Conservation (phyloP, 1,284 basidiomycete species). For the Pyrrhoderma noxium region DNA sequence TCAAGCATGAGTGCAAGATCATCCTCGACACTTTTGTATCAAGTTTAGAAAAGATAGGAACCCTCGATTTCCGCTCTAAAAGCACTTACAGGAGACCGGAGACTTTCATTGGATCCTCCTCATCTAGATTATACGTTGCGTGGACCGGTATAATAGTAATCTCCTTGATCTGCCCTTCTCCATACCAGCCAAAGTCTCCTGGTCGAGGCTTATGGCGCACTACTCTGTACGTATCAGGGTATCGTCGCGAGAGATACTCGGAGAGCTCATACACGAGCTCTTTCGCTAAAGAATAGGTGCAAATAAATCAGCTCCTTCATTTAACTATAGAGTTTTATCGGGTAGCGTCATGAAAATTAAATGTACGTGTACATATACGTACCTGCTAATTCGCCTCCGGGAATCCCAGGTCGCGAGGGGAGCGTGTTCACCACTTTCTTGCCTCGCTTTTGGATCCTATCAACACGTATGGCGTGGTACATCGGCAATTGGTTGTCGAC, state of each 20-base stretch:
- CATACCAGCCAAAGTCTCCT: constrained; percentile 43
- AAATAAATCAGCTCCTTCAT: not conserved
- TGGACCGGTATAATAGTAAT: constrained; percentile 48
- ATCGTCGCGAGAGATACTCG: constrained; percentile 56
- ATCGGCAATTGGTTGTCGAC: constrained; percentile 48
- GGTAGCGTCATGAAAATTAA: not conserved
- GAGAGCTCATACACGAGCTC: constrained; percentile 61
- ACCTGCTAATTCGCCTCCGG: constrained; percentile 51
- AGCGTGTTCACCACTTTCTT: constrained; percentile 43
- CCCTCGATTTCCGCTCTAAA: not conserved
- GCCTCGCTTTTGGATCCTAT: constrained; percentile 46
- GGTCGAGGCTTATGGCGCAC: constrained; percentile 31
- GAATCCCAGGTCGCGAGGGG: constrained; percentile 41
- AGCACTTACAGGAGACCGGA: constrained; percentile 46
- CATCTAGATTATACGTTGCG: constrained; percentile 43
- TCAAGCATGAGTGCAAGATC: constrained; percentile 75
- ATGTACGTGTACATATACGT: constrained; percentile 17
- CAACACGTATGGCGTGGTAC: constrained; percentile 48
- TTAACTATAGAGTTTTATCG: not conserved
- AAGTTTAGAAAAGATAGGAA: constrained; percentile 10
- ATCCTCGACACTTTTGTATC: constrained; percentile 46
- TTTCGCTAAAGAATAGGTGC: constrained; percentile 34
- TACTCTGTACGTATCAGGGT: constrained; percentile 51
- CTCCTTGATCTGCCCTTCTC: constrained; percentile 40
- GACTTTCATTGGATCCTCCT: constrained; percentile 54